Percentiles rank a stretch among this genome's conserved stretches.
Evolutionary conservation across 805 yeast species (phyloP).

Genomic region (Cyberlindnera maritima): DNA sequence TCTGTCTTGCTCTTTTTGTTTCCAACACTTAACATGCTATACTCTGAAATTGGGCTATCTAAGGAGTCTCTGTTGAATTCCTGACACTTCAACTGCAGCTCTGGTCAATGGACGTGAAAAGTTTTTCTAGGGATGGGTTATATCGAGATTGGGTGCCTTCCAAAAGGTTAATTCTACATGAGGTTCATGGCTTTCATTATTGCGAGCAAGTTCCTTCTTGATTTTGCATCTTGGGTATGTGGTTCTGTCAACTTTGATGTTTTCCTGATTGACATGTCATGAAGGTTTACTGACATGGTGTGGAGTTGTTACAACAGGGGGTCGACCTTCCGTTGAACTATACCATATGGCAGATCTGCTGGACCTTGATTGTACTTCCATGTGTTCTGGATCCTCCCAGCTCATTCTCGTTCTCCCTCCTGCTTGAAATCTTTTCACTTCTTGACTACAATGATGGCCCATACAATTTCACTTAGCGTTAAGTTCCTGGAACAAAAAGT

Average conservation of each 20-base stretch:
- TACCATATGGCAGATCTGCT: neutral
- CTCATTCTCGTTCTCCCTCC: neutral
- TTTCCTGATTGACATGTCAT: neutral
- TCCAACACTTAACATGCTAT: slow-evolving; percentile 11
- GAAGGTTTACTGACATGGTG: no score
- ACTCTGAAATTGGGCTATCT: slow-evolving; percentile 9
- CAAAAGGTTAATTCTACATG: no score
- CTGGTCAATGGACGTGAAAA: slow-evolving; percentile 16
- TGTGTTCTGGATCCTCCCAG: neutral
- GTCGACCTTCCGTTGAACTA: no score
- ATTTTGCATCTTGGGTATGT: no score
- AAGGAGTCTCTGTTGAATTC: slow-evolving; percentile 45
- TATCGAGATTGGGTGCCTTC: neutral
- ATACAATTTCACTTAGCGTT: slow-evolving; percentile 1
- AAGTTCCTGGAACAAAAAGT: slow-evolving; percentile 9
- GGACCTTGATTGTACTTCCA: neutral
- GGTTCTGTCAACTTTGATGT: no score
- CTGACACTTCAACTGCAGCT: slow-evolving; percentile 76
- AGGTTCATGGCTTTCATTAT: no score
- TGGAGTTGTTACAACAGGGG: no score
- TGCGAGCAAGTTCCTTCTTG: no score
- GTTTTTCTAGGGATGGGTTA: slow-evolving; percentile 1
- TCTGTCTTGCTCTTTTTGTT: slow-evolving; percentile 4
- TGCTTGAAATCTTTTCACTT: slow-evolving; percentile 1
- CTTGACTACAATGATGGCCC: neutral